These are phyloP conservation scores for Dactylellina sp. DNA, from an alignment of 2,329 filamentous ascomycete species.

Conservation along the genomic window DNA sequence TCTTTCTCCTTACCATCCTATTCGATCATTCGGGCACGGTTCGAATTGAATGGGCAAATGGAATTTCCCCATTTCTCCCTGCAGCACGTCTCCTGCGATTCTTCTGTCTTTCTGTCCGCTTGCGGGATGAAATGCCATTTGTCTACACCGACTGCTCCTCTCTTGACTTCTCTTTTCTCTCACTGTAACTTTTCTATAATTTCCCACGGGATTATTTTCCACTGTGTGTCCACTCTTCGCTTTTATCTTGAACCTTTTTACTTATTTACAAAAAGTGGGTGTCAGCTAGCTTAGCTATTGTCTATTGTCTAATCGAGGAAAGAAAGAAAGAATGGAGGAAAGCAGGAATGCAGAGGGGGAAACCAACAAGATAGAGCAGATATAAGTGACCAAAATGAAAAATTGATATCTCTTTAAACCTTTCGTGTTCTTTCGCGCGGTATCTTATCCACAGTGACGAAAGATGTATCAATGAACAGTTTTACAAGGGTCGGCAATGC, in stretches of 20 bases:
- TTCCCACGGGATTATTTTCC: neutral
- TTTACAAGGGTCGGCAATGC: no score
- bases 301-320: constrained; percentile 49
- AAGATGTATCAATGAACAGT: no score
- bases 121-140: neutral
- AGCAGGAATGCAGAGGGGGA: neutral
- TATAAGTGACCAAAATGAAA: no score
- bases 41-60: neutral
- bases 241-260: constrained; percentile 2
- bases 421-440: no score
- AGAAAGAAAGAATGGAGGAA: constrained; percentile 2
- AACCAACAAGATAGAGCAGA: neutral
- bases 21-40: neutral
- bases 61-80: constrained; percentile 7
- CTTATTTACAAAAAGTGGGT: constrained; percentile 25
- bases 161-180: neutral
- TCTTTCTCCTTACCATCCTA: neutral
- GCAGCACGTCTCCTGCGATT: neutral
- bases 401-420: no score
- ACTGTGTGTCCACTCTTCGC: neutral
- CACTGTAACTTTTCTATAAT: neutral
- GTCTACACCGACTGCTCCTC: neutral
- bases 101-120: neutral
- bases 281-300: constrained; percentile 36
- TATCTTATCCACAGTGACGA: no score